Evolutionary conservation across 768 basidiomycete species (phyloP), one percentile per base, ranked within the genome.

Genomic region (Hortiboletus campestris): DNA sequence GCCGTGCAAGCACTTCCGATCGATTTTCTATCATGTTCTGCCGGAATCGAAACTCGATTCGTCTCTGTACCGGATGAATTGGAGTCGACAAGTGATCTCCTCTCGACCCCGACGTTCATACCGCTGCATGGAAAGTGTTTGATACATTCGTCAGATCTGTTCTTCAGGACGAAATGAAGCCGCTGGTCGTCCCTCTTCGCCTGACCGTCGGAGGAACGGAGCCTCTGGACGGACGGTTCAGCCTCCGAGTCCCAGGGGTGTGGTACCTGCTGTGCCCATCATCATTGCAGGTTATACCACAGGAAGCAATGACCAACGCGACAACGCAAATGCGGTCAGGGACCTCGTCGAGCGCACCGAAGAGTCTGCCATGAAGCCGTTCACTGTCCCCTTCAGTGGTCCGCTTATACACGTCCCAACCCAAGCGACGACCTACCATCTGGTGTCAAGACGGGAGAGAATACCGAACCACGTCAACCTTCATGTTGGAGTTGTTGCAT

Each of bases 111-210:
- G 68, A 78, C 4, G 91, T 96, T 12, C 86, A 95, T 64, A 86
- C 83, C 2, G 87, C 89, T 0, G 92, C 94, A 4, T 89, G 87
- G 85, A 75, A 77, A 34, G 87, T 94, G 0, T 77, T 98, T 25
- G 94, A 98, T 45, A 78, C 79, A 14, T 92, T 98, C 58, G 84
- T 97, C 70, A 98, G 93, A 72, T 85, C 89, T 0, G 74, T 95
- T 12, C 88, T 90, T 16, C 98, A 98, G 74, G 94, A 96, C 60
- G 94, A 98, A 61, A 76, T 95, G 41, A 94, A 98, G 65, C 83
- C 88, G 2, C 76, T 98, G 25, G 93, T 97, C 13, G 88, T 96
- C 0, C 87, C 95, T 6, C 81, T 98, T 3, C 85, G 94, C 16
- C 78, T 93, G 34, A 89, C 88, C 2, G 89, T 98, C 65, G 97